These are phyloP conservation scores for Russula dissimulans DNA, from an alignment of 768 basidiomycete species.

Conservation along the genomic window DNA sequence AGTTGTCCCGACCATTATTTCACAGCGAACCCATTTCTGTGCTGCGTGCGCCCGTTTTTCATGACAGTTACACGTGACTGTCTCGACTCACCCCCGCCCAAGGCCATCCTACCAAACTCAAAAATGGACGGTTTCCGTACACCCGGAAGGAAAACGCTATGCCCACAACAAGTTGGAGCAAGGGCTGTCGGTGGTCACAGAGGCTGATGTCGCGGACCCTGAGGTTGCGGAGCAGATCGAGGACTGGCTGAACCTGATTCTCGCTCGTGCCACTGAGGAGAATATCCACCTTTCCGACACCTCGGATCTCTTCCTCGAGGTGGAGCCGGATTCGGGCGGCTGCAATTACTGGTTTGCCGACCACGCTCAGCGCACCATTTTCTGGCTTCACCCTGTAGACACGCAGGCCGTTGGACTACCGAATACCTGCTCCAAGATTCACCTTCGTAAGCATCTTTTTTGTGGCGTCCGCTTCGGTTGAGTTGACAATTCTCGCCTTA, in stretches of 20 bases:
- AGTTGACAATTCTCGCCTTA: neutral
- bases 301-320: constrained; percentile 7
- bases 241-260: neutral
- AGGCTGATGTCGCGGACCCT: neutral
- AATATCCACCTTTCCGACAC: neutral
- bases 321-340: neutral
- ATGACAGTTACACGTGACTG: too few species aligned
- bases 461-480: neutral
- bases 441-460: constrained; percentile 1
- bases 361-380: constrained; percentile 1
- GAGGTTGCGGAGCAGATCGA: neutral
- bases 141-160: constrained; percentile 11
- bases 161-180: neutral
- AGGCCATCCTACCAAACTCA: constrained; percentile 1
- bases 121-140: neutral
- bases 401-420: neutral
- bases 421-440: neutral
- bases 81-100: neutral
- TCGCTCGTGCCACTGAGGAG: neutral
- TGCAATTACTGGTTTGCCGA: constrained; percentile 10
- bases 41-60: neutral
- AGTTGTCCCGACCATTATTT: neutral
- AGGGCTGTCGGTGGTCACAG: constrained; percentile 3
- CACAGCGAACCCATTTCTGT: neutral
- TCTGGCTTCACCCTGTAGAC: neutral